Conservation (phyloP, 768 basidiomycete species). For the Leucocoprinus sp. region DNA sequence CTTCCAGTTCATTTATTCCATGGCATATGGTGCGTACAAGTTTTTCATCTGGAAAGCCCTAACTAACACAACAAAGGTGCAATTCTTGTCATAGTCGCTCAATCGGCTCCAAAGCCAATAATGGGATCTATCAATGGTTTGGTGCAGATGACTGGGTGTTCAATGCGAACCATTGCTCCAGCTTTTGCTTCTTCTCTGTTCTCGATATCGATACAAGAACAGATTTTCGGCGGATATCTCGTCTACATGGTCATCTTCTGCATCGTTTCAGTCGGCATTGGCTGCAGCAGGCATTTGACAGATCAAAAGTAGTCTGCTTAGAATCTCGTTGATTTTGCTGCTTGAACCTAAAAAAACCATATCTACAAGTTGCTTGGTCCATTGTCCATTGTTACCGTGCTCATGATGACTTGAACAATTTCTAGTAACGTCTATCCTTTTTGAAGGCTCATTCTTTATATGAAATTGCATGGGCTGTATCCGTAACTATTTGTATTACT, state of each 20-base stretch:
- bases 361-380: no score
- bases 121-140: slow-evolving; percentile 49
- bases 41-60: background rate
- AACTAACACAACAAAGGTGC: slow-evolving; percentile 25
- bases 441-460: no score
- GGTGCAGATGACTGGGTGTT: slow-evolving; percentile 43
- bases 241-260: slow-evolving; percentile 30
- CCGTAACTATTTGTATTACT: no score
- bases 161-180: slow-evolving; percentile 44
- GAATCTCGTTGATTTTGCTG: no score
- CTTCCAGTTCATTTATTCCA: slow-evolving; percentile 14
- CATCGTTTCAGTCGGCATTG: slow-evolving; percentile 20
- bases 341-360: no score
- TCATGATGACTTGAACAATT: no score
- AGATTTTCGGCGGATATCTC: slow-evolving; percentile 38
- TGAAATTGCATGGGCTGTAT: no score
- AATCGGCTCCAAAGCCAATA: slow-evolving; percentile 28
- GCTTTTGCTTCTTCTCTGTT: slow-evolving; percentile 49
- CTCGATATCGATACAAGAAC: slow-evolving; percentile 38
- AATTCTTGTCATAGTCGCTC: slow-evolving; percentile 37
- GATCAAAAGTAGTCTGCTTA: no score
- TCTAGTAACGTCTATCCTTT: no score
- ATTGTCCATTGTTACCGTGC: no score
- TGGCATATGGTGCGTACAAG: background rate
- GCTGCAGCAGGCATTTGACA: slow-evolving; percentile 1